These are phyloP conservation scores for Claviceps fusiformis DNA, from an alignment of 2,329 filamentous ascomycete genomes.

Conservation along the genomic window DNA sequence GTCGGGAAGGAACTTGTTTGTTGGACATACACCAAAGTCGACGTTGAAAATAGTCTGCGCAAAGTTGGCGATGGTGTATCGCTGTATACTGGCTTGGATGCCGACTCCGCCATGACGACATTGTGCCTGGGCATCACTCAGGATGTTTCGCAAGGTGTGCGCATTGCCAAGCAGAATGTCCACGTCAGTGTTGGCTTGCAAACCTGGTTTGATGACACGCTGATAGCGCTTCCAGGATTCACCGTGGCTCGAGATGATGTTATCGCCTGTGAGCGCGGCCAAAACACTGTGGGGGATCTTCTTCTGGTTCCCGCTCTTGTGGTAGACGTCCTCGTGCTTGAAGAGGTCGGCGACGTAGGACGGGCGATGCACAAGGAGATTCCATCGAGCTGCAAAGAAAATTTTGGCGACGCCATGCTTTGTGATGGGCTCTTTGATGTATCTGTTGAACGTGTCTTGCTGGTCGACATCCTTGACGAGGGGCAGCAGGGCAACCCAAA, in stretches of 20 bases:
- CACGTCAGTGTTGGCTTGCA: constrained; percentile 16
- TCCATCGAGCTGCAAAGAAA: constrained; percentile 36
- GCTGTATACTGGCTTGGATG: constrained; percentile 20
- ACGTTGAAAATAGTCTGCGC: constrained; percentile 17
- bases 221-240: constrained; percentile 22
- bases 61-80: constrained; percentile 23
- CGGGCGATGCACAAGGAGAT: constrained; percentile 30
- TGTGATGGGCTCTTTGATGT: constrained; percentile 24
- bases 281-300: constrained; percentile 27
- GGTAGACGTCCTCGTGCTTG: constrained; percentile 18
- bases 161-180: constrained; percentile 13
- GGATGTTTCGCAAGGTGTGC: constrained; percentile 13
- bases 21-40: constrained; percentile 11
- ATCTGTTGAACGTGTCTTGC: constrained; percentile 23
- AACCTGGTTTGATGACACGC: constrained; percentile 21
- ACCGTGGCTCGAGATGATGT: constrained; percentile 25
- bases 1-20: too few relatives aligned
- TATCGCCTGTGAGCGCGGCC: constrained; percentile 24
- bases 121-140: constrained; percentile 16
- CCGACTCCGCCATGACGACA: constrained; percentile 10
- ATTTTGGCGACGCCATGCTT: constrained; percentile 32
- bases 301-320: constrained; percentile 26
- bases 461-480: constrained; percentile 30
- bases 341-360: constrained; percentile 26
- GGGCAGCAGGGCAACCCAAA: constrained; percentile 28